A percentile compares a stretch with the other conserved stretches of the same genome.
phyloP scores from a whole-genome alignment of 306 rosid species.

The Prunus persica region DNA sequence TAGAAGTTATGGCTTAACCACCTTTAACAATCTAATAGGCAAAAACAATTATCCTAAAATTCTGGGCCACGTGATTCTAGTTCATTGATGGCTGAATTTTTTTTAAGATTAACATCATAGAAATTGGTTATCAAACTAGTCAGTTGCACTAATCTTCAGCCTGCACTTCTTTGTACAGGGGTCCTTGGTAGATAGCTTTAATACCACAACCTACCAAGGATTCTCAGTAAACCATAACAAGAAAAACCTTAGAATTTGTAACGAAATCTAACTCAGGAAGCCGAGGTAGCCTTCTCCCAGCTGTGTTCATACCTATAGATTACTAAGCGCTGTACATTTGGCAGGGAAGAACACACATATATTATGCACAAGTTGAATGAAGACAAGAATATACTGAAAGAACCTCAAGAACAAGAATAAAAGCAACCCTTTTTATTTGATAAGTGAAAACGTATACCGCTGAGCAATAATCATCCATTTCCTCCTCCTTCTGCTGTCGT shows the following conservation, averaged over 20 bases:
- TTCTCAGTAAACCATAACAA: not conserved
- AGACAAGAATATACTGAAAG: not conserved
- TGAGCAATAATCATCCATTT: conserved; percentile 93
- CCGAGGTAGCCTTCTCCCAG: not conserved
- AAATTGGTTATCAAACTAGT: not conserved
- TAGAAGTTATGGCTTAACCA: not conserved
- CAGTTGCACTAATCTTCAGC: not conserved
- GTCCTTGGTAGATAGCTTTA: not conserved
- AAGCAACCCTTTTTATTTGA: not conserved
- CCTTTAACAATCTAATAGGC: not conserved
- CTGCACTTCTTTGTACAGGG: not conserved
- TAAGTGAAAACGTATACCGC: conserved; percentile 46
- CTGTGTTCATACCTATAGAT: not conserved
- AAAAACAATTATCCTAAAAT: not conserved
- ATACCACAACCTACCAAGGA: not conserved
- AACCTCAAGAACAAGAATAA: not conserved
- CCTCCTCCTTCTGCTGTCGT: conserved; percentile 93
- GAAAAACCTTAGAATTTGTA: not conserved
- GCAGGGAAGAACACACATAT: not conserved
- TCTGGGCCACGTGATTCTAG: not conserved
- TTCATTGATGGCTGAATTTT: not conserved
- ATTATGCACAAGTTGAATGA: not conserved
- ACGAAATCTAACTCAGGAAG: not conserved
- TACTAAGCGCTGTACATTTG: not conserved
- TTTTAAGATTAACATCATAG: not conserved